A percentile compares a stretch with the other conserved stretches of the same genome.
These are phyloP conservation scores for Gaeumannomyces tritici DNA, from an alignment of 2,329 filamentous ascomycete species.

Conservation along the genomic window DNA sequence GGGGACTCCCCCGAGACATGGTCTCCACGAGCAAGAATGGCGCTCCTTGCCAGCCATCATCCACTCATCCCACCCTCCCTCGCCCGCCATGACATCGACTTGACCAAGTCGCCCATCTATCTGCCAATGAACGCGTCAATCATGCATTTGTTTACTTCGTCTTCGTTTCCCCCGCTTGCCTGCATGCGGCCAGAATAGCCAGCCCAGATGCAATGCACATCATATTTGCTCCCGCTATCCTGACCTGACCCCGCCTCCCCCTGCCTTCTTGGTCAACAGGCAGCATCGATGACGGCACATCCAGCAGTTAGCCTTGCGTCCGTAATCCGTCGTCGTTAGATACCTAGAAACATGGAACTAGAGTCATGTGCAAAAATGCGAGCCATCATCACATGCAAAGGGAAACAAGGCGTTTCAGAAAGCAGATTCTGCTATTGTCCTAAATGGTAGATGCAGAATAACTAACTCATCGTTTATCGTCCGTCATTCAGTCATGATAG, in stretches of 20 bases:
- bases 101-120: no score
- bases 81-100: not conserved
- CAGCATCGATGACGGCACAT: not conserved
- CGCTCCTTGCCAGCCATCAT: no score
- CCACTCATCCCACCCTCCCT: no score
- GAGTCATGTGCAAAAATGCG: no score
- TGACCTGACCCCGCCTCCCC: no score
- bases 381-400: not conserved
- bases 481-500: constrained; percentile 4
- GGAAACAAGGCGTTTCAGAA: not conserved
- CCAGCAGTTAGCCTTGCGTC: no score
- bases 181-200: not conserved
- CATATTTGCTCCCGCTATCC: not conserved
- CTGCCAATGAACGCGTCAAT: not conserved
- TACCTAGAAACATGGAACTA: not conserved
- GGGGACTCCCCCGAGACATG: not conserved
- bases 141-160: not conserved
- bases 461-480: constrained; percentile 3
- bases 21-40: not conserved
- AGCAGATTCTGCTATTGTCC: not conserved
- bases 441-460: not conserved
- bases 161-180: not conserved
- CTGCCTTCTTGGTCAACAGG: not conserved
- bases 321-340: no score
- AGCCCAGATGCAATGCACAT: not conserved